Evolutionary conservation across 1,284 basidiomycete species (phyloP), one percentile per base, ranked within the genome.

Genomic region (Irpex sp.): DNA sequence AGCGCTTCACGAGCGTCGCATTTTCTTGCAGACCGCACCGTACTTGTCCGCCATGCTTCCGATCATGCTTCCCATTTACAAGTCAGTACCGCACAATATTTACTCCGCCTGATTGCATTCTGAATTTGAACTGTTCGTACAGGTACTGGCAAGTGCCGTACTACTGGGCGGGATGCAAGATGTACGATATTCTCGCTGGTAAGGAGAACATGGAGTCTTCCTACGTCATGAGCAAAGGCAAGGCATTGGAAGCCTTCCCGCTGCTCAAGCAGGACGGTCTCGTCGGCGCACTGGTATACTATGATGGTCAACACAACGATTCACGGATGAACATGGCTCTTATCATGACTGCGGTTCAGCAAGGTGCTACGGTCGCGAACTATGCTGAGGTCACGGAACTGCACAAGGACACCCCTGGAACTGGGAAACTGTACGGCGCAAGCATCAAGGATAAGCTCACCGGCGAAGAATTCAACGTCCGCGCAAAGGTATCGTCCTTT

Each of bases 231-330:
- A 92, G 90, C 72, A 93, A 91, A 73, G 92, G 93, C 35, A 95
- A 96, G 73, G 94, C 97, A 0, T 79, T 98, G 33, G 95, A 98
- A 72, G 87, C 91, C 0, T 99, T 98, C 81, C 97, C 97, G 1
- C 97, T 97, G 93, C 84, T 98, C 68, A 98, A 98, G 77, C 81
- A 83, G 19, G 89, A 96, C n/a, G 95, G 94, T 31, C 84, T 98
- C 15, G 93, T 95, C 36, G 97, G 97, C 46, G 95, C 95, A 21
- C 84, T 99, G 65, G 96, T 98, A 57, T 98, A 98, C 77, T 98
- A 98, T 68, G 97, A 99, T 72, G 95, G 95, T 59, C 97, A 98
- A 80, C 97, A 99, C 79, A 99, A 98, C 71, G 97, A 99, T 73
- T 92, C 97, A 4, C 87, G 97, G 43, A 99, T 99, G 97, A 98